phyloP scores from a whole-genome alignment of 1,284 basidiomycete genomes.

The Uromyces viciae-fabae region DNA sequence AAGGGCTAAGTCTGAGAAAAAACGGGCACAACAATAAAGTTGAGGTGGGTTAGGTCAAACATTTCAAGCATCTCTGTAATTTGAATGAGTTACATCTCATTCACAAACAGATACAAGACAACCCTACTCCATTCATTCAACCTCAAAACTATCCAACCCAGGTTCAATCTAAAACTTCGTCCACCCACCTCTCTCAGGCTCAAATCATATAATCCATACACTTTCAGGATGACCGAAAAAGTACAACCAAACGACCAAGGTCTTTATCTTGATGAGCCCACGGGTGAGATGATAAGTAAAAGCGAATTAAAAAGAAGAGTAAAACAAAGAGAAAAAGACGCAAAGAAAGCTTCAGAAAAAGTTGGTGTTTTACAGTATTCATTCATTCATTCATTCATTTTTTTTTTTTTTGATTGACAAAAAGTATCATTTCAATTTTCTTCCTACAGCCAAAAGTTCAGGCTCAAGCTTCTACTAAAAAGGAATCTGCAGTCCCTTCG shows the following conservation, averaged over 20 bases:
- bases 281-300: constrained; percentile 93
- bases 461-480: constrained; percentile 47
- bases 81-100: too few species aligned
- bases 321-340: constrained; percentile 79
- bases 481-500: constrained; percentile 57
- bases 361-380: neutral
- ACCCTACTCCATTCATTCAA: too few species aligned
- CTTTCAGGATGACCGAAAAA: constrained; percentile 15
- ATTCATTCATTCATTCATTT: neutral
- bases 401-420: neutral
- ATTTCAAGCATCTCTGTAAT: too few species aligned
- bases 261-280: constrained; percentile 67
- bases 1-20: too few species aligned
- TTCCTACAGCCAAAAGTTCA: constrained; percentile 59
- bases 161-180: too few species aligned
- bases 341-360: constrained; percentile 70
- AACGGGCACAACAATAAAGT: too few species aligned
- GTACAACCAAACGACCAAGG: constrained; percentile 19
- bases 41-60: too few species aligned
- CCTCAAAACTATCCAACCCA: neutral
- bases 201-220: too few species aligned
- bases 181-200: too few species aligned
- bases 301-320: constrained; percentile 83
- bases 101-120: too few species aligned
- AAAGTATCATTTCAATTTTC: neutral